Evolutionary conservation across 306 rosid genomes (phyloP).

Genomic region (Citrullus colocynthis): DNA sequence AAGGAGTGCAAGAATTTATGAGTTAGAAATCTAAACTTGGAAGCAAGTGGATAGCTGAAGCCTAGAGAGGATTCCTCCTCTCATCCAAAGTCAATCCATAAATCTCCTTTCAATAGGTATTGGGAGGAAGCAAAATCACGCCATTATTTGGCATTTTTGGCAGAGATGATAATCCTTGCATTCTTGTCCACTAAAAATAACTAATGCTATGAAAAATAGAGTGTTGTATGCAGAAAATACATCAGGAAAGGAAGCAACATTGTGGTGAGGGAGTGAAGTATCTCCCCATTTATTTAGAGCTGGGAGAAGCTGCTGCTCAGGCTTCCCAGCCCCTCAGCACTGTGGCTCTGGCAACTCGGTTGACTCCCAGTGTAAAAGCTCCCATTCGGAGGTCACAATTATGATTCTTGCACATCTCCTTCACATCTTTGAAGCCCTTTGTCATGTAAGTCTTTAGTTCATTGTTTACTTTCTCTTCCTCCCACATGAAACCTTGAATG

Average conservation of each 20-base stretch:
- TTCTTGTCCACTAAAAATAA: background rate
- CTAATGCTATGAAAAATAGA: background rate
- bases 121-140: background rate
- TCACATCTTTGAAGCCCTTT: slow-evolving; percentile 69
- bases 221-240: background rate
- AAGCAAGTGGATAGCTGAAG: background rate
- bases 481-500: slow-evolving; percentile 98
- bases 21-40: background rate
- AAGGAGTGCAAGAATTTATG: background rate
- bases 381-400: slow-evolving; percentile 88
- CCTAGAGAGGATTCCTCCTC: background rate
- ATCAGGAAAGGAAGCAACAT: slow-evolving; percentile 6
- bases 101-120: background rate
- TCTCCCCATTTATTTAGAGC: slow-evolving; percentile 2
- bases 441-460: slow-evolving; percentile 68
- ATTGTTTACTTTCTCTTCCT: slow-evolving; percentile 70
- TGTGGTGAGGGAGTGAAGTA: background rate
- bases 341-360: slow-evolving; percentile 83
- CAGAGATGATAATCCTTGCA: background rate
- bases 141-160: background rate
- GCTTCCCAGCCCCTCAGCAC: slow-evolving; percentile 95
- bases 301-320: slow-evolving; percentile 18
- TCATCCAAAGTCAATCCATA: background rate
- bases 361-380: slow-evolving; percentile 76
- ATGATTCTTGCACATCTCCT: slow-evolving; percentile 74